Evolutionary conservation across 2,329 filamentous ascomycete genomes (phyloP).

Genomic region (Xylariaceae sp.): DNA sequence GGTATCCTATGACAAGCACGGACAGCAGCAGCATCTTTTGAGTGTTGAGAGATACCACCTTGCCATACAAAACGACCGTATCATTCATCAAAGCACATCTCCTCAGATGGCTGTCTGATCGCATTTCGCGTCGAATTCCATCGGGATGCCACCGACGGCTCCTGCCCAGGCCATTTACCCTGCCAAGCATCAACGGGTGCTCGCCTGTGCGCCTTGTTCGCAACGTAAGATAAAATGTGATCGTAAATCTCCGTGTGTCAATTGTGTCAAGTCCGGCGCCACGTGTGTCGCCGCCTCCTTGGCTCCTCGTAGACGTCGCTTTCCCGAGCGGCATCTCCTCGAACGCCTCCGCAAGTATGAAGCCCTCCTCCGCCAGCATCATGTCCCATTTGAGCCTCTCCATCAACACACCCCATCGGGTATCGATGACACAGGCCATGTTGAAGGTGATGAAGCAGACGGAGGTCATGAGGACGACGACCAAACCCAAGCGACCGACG

Average conservation of each 20-base stretch:
- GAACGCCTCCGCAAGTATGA: conserved; percentile 56
- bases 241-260: conserved; percentile 53
- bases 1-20: too few relatives aligned
- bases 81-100: too few relatives aligned
- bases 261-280: conserved; percentile 42
- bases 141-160: neutral
- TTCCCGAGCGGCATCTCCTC: conserved; percentile 56
- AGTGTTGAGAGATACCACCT: too few relatives aligned
- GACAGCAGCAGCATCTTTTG: too few relatives aligned
- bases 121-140: too few relatives aligned
- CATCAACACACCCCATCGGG: conserved; percentile 18
- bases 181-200: conserved; percentile 25
- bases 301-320: conserved; percentile 37
- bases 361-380: conserved; percentile 49
- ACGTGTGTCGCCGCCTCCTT: conserved; percentile 42
- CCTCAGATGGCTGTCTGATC: too few relatives aligned
- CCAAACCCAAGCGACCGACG: conserved; percentile 10
- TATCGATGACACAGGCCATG: conserved; percentile 13
- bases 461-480: conserved; percentile 3
- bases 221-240: conserved; percentile 62
- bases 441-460: neutral
- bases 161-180: neutral
- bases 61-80: too few relatives aligned
- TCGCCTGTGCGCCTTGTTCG: conserved; percentile 57
- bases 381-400: conserved; percentile 50